Evolutionary conservation across 768 basidiomycete species (phyloP).

Genomic region (Boletus sp.): DNA sequence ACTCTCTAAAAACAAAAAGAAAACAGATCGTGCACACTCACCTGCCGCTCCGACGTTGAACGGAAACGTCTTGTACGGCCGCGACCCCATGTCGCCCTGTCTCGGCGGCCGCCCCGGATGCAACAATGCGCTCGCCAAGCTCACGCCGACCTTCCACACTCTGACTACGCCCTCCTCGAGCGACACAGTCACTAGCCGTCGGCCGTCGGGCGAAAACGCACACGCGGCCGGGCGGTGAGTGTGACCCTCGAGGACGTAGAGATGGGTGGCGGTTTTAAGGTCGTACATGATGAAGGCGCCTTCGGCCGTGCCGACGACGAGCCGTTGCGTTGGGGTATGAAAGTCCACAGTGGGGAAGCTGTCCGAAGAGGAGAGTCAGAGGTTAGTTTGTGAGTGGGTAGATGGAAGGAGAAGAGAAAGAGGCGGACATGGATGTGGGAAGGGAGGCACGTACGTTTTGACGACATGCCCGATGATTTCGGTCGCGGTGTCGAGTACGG

Average conservation of each 20-base stretch:
- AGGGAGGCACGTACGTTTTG: constrained; percentile 58
- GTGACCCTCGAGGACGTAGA: constrained; percentile 94
- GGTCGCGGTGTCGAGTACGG: constrained; percentile 86
- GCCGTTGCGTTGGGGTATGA: constrained; percentile 78
- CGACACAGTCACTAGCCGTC: constrained; percentile 82
- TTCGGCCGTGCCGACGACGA: constrained; percentile 92
- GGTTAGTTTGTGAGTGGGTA: neutral
- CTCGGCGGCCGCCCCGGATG: constrained; percentile 87
- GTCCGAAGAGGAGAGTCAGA: neutral
- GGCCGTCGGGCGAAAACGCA: constrained; percentile 91
- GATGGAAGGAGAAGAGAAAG: neutral
- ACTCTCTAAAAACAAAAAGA: neutral
- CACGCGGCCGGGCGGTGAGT: constrained; percentile 76
- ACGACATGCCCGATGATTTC: constrained; percentile 96
- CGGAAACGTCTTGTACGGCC: constrained; percentile 83
- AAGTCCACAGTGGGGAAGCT: constrained; percentile 96
- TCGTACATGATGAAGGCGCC: constrained; percentile 96
- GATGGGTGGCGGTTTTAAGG: constrained; percentile 88
- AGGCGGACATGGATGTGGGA: no score
- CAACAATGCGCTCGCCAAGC: constrained; percentile 79
- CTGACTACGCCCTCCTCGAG: constrained; percentile 80
- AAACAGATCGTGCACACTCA: constrained; percentile 32
- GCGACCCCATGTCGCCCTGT: constrained; percentile 77
- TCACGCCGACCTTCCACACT: constrained; percentile 95
- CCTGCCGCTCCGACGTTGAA: constrained; percentile 86